A percentile compares a stretch with the other conserved stretches of the same genome.
These are phyloP conservation scores for Pleurotus giganteus DNA, from an alignment of 768 basidiomycete genomes.

Conservation along the genomic window DNA sequence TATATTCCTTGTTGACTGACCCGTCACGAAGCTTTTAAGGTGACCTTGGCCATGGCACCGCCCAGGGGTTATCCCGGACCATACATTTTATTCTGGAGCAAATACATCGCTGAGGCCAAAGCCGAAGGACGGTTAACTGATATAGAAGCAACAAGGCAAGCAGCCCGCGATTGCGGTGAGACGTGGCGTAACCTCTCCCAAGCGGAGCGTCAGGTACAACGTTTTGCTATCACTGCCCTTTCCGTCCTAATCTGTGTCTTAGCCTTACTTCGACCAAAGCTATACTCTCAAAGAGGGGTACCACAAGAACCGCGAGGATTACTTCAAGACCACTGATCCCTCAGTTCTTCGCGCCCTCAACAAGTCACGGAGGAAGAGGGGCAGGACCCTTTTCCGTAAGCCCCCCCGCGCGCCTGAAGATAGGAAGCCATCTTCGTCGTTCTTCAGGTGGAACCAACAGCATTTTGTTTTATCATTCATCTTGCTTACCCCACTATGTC, in stretches of 20 bases:
- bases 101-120: constrained; percentile 12
- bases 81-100: constrained; percentile 22
- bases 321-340: constrained; percentile 20
- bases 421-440: constrained; percentile 15
- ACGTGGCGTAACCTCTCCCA: constrained; percentile 30
- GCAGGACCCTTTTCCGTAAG: constrained; percentile 17
- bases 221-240: neutral
- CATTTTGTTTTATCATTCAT: neutral
- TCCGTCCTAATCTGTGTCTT: neutral
- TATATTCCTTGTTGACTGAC: neutral
- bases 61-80: constrained; percentile 25
- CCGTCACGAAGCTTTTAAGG: neutral
- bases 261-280: constrained; percentile 21
- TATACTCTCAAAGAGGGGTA: constrained; percentile 18
- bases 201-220: constrained; percentile 33
- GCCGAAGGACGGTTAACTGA: neutral
- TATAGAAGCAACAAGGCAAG: neutral
- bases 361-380: constrained; percentile 23
- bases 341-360: constrained; percentile 28
- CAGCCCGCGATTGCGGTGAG: constrained; percentile 19
- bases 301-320: constrained; percentile 21
- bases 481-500: neutral
- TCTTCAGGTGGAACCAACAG: constrained; percentile 24
- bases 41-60: constrained; percentile 12
- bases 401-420: constrained; percentile 3